Percentiles rank a stretch among this genome's conserved stretches.
Conservation (phyloP, 371 early-diverging fungal species). For the Thermomucor indicae-seudaticae region DNA sequence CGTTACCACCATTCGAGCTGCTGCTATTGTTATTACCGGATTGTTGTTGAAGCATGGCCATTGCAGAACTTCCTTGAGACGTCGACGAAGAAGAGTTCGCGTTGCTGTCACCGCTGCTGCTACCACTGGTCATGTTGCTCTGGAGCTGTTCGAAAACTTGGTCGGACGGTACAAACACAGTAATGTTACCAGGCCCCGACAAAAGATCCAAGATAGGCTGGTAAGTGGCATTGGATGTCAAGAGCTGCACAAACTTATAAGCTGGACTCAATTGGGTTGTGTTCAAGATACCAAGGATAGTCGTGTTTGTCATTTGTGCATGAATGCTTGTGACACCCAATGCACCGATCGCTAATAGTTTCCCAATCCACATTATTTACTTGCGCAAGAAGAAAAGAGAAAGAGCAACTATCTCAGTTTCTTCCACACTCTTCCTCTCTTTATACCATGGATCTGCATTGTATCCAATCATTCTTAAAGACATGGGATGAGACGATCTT, state of each 20-base stretch:
- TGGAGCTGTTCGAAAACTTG: constrained; percentile 3
- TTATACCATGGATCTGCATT: background rate
- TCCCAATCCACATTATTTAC: constrained; percentile 6
- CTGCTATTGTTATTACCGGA: background rate
- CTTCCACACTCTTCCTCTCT: no score
- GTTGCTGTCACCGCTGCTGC: background rate
- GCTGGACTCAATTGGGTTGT: constrained; percentile 28
- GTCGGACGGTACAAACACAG: constrained; percentile 32
- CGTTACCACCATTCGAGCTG: background rate
- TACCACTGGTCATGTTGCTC: background rate
- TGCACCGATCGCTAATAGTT: background rate
- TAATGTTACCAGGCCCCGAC: constrained; percentile 20
- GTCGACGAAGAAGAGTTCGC: background rate
- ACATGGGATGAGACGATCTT: no score
- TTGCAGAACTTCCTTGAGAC: background rate
- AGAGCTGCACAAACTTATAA: constrained; percentile 16
- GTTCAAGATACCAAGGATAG: constrained; percentile 26
- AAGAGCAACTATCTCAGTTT: background rate
- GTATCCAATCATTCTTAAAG: no score
- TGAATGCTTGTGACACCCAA: constrained; percentile 4
- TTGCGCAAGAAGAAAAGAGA: background rate
- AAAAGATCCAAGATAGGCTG: constrained; percentile 22
- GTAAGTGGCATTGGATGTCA: constrained; percentile 21
- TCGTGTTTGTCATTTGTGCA: constrained; percentile 16
- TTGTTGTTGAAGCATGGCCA: background rate